These are phyloP conservation scores for Myriosclerotinia scirpicola DNA, from an alignment of 2,329 filamentous ascomycete genomes.

Conservation along the genomic window DNA sequence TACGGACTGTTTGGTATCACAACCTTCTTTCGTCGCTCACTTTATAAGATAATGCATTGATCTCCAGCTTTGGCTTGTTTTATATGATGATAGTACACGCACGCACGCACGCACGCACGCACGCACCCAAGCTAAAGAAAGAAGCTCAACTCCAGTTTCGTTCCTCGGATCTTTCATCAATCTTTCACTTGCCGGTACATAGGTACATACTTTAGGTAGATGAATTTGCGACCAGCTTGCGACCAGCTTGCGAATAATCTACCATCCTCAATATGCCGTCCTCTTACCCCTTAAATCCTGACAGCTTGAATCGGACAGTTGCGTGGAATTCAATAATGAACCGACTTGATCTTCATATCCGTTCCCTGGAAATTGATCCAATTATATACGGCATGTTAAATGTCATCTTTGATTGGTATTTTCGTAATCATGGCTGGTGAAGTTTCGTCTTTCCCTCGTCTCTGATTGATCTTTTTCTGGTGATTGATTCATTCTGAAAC, in stretches of 20 bases:
- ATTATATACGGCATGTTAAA: neutral
- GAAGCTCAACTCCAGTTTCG: neutral
- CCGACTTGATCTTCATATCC: neutral
- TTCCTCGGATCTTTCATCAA: neutral
- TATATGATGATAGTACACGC: constrained; percentile 10
- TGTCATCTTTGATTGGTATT: neutral
- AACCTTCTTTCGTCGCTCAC: neutral
- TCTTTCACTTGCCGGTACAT: neutral
- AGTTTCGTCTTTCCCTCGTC: neutral
- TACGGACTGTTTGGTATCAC: neutral
- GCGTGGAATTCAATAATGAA: neutral
- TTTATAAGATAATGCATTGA: constrained; percentile 19
- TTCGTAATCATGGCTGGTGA: neutral
- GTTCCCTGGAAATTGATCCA: neutral
- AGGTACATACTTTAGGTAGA: neutral
- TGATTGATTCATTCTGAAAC: constrained; percentile 17
- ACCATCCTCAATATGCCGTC: neutral
- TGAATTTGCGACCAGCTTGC: too few species aligned
- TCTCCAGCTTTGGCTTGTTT: constrained; percentile 18
- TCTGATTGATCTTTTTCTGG: constrained; percentile 3
- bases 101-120: constrained; percentile 6
- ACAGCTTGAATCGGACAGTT: neutral
- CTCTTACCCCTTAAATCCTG: constrained; percentile 4
- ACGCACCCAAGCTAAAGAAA: constrained; percentile 8
- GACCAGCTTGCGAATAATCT: neutral